Evolutionary conservation across 495 filamentous ascomycete species (phyloP), one percentile per base, ranked within the genome.

Genomic region (Lasiosphaeria miniovina): DNA sequence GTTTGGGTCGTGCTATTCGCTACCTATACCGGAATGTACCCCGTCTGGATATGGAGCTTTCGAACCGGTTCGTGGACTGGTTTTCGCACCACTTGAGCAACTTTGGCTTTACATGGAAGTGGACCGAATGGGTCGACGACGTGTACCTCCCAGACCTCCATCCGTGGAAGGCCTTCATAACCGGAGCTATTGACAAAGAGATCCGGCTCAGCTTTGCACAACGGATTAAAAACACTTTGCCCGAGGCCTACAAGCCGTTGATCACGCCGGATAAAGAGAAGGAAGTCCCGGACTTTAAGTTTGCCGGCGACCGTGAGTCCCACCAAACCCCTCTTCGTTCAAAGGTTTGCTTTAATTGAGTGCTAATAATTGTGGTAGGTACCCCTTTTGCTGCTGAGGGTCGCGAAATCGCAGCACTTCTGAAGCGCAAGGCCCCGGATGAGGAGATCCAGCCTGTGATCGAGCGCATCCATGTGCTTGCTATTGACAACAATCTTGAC

Each of bases 71-170:
- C 75, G 79, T 95, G 68, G 94, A 98, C 71, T 99, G 94, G 94
- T 99, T 99, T 67, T 82, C 93, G 12, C 95, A 99, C 68, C 94
- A 99, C 77, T 71, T 99, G 64, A 96, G 91, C 73, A 99, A 99
- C 75, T 99, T 98, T 67, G 94, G 96, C 43, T 99, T 98, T 67
- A 94, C 95, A 4, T 99, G 94, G 94, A 98, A 98, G 75, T 99
- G 94, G 94, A 88, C 88, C 17, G 94, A 99, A 76, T 99, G 94
- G 94, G 83, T 89, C 57, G 91, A 95, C 43, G 91, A 98, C 73
- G 82, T 96, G 15, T 82, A 84, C 10, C 83, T 93, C 32, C 80
- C 90, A 0, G 74, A 85, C 46, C 73, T 94, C 15, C 86, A 96
- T 70, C 92, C 94, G 10, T 88, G 88, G 70, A 96, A 96, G 75